Conservation (phyloP, 225 moss, liverwort and hornwort genomes). For the Pseudisothecium myosuroides region DNA sequence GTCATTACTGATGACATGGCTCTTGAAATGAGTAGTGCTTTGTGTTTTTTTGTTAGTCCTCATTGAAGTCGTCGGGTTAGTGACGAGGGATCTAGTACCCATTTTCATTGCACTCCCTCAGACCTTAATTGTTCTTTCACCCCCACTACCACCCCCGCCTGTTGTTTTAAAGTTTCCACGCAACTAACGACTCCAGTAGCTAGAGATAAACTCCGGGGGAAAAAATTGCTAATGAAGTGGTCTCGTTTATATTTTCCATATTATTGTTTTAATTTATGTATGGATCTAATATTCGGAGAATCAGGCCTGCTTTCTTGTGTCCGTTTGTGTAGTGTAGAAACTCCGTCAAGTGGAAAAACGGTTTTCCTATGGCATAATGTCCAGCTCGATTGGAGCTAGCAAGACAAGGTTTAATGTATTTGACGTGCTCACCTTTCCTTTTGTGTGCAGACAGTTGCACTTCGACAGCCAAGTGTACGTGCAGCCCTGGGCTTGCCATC, state of each 20-base stretch:
- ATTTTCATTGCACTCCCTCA: background rate
- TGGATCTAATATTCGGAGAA: background rate
- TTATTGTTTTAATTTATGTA: background rate
- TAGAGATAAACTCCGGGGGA: background rate
- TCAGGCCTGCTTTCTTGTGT: background rate
- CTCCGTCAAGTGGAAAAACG: background rate
- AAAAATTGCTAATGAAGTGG: background rate
- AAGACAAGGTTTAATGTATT: background rate
- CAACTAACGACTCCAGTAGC: background rate
- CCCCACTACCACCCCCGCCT: background rate
- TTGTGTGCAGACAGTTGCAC: conserved; percentile 34
- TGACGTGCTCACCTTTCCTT: background rate
- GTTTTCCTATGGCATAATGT: background rate
- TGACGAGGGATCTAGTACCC: background rate
- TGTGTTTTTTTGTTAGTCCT: background rate
- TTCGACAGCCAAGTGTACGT: conserved; percentile 41
- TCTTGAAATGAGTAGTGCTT: background rate
- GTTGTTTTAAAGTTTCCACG: background rate
- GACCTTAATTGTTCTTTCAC: background rate
- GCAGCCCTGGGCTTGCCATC: conserved; percentile 33
- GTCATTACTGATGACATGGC: background rate
- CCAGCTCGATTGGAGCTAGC: background rate
- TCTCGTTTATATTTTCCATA: background rate
- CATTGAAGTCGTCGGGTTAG: background rate
- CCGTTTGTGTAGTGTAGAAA: background rate